Conservation (phyloP, 2,329 filamentous ascomycete species). For the Trichoderma citrinoviride region DNA sequence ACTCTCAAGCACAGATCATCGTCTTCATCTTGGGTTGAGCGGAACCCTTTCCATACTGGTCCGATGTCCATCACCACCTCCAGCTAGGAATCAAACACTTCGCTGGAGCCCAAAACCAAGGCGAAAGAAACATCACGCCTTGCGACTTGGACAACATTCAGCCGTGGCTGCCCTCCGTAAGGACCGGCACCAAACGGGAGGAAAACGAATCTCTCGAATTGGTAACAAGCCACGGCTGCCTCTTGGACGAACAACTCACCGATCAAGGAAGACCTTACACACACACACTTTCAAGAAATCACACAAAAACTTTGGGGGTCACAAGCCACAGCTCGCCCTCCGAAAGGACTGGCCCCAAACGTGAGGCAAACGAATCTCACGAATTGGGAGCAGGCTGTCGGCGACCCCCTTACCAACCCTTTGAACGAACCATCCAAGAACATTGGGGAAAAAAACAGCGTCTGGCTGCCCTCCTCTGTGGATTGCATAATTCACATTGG, state of each 20-base stretch:
- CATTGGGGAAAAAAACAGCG: not conserved
- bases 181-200: conserved; percentile 18
- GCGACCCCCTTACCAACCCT: not conserved
- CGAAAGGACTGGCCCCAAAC: conserved; percentile 19
- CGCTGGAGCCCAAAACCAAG: not conserved
- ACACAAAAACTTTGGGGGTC: not conserved
- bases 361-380: conserved; percentile 18
- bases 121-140: not conserved
- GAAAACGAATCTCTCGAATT: conserved; percentile 19
- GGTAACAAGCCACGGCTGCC: conserved; percentile 10
- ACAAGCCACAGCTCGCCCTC: conserved; percentile 8
- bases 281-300: not conserved
- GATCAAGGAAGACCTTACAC: not conserved
- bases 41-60: not conserved
- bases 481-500: not conserved
- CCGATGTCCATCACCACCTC: not conserved
- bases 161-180: conserved; percentile 12
- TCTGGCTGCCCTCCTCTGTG: conserved; percentile 7
- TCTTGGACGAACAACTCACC: conserved; percentile 5
- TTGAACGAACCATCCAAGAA: conserved; percentile 3
- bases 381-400: conserved; percentile 19
- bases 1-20: not conserved
- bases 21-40: not conserved
- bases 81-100: not conserved
- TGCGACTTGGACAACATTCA: conserved; percentile 5